Conservation (phyloP, 768 basidiomycete species). For the Kwoniella europaea region DNA sequence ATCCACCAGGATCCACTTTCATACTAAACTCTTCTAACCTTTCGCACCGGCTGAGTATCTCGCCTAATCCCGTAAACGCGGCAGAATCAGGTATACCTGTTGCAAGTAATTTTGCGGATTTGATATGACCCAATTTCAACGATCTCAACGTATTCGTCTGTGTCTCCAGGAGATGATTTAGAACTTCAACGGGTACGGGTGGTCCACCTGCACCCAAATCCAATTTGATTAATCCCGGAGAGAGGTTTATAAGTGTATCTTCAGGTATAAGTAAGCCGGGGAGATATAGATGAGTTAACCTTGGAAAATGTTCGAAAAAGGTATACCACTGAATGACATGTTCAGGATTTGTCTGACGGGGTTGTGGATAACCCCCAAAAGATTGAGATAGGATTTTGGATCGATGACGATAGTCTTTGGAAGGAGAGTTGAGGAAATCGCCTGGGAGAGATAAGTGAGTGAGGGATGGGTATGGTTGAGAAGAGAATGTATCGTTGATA, state of each 20-base stretch:
- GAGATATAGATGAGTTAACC: slow-evolving; percentile 40
- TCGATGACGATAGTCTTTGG: slow-evolving; percentile 4
- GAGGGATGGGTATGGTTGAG: slow-evolving; percentile 28
- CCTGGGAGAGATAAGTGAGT: slow-evolving; percentile 52
- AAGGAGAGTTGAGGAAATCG: slow-evolving; percentile 30
- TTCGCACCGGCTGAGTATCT: slow-evolving; percentile 17
- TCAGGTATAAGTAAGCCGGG: slow-evolving; percentile 33
- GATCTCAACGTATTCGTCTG: slow-evolving; percentile 27
- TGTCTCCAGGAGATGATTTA: slow-evolving; percentile 24
- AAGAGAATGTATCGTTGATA: slow-evolving; percentile 30
- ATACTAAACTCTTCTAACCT: slow-evolving; percentile 34
- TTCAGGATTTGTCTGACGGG: slow-evolving; percentile 21
- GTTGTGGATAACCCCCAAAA: slow-evolving; percentile 23
- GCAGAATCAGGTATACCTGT: not conserved
- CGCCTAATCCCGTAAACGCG: slow-evolving; percentile 6
- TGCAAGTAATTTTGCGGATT: not conserved
- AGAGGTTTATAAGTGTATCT: slow-evolving; percentile 17
- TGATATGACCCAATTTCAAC: slow-evolving; percentile 34
- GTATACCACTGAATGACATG: slow-evolving; percentile 30
- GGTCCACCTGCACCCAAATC: slow-evolving; percentile 30
- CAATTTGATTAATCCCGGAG: slow-evolving; percentile 24
- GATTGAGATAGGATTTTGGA: slow-evolving; percentile 15
- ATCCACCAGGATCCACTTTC: slow-evolving; percentile 18
- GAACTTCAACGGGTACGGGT: slow-evolving; percentile 33
- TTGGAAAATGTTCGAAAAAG: slow-evolving; percentile 31